Evolutionary conservation across 352 stramenopile species (phyloP), one percentile per base, ranked within the genome.

Genomic region (Globisporangium abappressorium): DNA sequence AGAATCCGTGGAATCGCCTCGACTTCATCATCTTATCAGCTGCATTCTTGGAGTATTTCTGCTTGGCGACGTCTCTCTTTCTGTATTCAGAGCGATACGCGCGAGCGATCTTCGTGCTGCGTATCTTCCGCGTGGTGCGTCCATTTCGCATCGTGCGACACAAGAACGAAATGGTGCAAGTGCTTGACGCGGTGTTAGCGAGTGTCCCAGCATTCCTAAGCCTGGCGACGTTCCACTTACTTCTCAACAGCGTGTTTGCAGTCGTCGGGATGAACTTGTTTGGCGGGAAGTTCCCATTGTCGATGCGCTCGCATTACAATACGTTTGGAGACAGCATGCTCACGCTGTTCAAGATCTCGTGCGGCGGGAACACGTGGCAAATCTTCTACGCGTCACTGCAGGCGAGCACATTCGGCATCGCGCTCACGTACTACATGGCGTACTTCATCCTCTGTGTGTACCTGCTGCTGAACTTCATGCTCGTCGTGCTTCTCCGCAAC

Each of bases 301-400:
- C 81, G 5, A 92, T 91, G 81, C 73, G 76, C 26, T 90, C 84
- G 0, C 78, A 97, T 26, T 97, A 89, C 62, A 90, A 95, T 49
- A 94, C 89, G 8, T 96, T 94, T 58, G 82, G 83, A 18, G 86
- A 94, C 64, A 85, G 80, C 57, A 84, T 95, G 75, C 75, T 96
- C 3, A 94, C 87, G 11, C 75, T 96, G 1, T 95, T 95, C 67
- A 94, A 95, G 64, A 86, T 94, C 51, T 82, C 89, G 47, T 94
- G 86, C 59, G 89, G 89, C 7, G 87, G 85, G 0, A 87, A 90
- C 51, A 89, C 86, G 38, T 96, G 87, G 89, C 77, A 81, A 28
- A 89, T 96, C 43, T 91, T 95, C 34, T 80, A 90, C 53, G 82
- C 81, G 9, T 91, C 85, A 1, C 76, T 93, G 30, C 75, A 85